Evolutionary conservation across 192 early-diverging fungal genomes (phyloP), one percentile per base, ranked within the genome.

Genomic region (Kappamyces sp.): DNA sequence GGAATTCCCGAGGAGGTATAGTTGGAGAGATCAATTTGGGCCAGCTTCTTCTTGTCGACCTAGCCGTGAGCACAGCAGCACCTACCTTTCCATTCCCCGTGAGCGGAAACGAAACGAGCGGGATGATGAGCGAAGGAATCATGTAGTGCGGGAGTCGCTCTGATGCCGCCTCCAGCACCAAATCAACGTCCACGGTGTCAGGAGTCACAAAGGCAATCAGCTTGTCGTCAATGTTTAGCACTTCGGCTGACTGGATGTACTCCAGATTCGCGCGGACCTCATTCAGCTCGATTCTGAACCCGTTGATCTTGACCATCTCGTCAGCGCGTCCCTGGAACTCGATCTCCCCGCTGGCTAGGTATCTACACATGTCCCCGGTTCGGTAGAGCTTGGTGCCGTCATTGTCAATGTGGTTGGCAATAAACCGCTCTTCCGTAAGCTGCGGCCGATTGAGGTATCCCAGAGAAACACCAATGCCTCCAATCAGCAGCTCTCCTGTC

Each of bases 261-360:
- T 53, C 12, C 4, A 53, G 4, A 53, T 35, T 39, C 6, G 5
- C n/a, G 12, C 36, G 5, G 9, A 53, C 51, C 51, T 78, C 76
- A 22, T 51, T 55, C 9, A 78, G 37, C 52, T 78, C 76, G n/a
- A 78, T 66, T 33, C 76, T 59, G 33, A 60, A 53, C 1, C 76
- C 75, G 39, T 76, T 67, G 15, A 78, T 66, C 61, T 84, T 84
- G 48, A 80, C 75, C 57, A 76, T 72, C 15, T 64, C 35, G 45
- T 80, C 66, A 15, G 30, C 62, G 8, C 78, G 68, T 1, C 78
- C 71, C 1, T 46, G 5, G 37, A 74, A 55, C 35, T 73, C 37
- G 1, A 73, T 11, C 2, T 58, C 12, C 1, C 66, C 70, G 48
- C 59, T 47, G 5, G 46, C 6, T 30, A 64, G 34, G 34, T 35